Evolutionary conservation across 805 yeast species (phyloP).

Genomic region (Danielozyma ontarioensis): DNA sequence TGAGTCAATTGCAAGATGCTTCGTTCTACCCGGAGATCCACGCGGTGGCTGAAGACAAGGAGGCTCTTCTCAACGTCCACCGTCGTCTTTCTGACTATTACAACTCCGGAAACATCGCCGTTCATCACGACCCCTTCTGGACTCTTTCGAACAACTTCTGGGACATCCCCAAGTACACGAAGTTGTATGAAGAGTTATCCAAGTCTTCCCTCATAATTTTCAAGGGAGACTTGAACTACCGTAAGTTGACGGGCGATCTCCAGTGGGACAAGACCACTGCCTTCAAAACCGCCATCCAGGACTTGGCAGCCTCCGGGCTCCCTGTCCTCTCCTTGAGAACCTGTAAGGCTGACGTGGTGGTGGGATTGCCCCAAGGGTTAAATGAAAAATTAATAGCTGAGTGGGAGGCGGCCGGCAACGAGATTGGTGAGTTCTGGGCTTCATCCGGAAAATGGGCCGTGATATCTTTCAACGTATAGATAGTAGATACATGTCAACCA

Average conservation of each 20-base stretch:
- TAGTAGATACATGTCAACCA: too few relatives aligned
- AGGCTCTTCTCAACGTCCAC: slow-evolving; percentile 17
- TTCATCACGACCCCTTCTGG: slow-evolving; percentile 73
- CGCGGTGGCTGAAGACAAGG: slow-evolving; percentile 10
- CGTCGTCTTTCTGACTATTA: slow-evolving; percentile 16
- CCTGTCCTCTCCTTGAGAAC: slow-evolving; percentile 78
- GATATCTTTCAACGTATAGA: slow-evolving; percentile 39
- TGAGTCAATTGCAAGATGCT: slow-evolving; percentile 51
- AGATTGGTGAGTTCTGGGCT: slow-evolving; percentile 73
- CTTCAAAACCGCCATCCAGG: slow-evolving; percentile 65
- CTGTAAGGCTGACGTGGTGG: slow-evolving; percentile 93
- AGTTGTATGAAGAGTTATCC: slow-evolving; percentile 54
- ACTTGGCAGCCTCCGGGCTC: slow-evolving; percentile 57
- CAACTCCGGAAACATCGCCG: slow-evolving; percentile 14
- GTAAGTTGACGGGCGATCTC: slow-evolving; percentile 89
- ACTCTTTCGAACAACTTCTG: slow-evolving; percentile 74
- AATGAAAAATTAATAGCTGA: slow-evolving; percentile 59
- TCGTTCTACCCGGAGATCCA: slow-evolving; percentile 44
- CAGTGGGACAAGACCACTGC: slow-evolving; percentile 81
- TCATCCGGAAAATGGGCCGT: slow-evolving; percentile 94
- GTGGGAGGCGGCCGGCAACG: slow-evolving; percentile 58
- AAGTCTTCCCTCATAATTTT: slow-evolving; percentile 70
- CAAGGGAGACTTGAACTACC: slow-evolving; percentile 94
- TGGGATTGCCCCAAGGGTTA: slow-evolving; percentile 70
- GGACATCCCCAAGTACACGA: slow-evolving; percentile 62